Evolutionary conservation across 2,329 filamentous ascomycete genomes (phyloP), one percentile per base, ranked within the genome.

Genomic region (Aureobasidium melanogenum): DNA sequence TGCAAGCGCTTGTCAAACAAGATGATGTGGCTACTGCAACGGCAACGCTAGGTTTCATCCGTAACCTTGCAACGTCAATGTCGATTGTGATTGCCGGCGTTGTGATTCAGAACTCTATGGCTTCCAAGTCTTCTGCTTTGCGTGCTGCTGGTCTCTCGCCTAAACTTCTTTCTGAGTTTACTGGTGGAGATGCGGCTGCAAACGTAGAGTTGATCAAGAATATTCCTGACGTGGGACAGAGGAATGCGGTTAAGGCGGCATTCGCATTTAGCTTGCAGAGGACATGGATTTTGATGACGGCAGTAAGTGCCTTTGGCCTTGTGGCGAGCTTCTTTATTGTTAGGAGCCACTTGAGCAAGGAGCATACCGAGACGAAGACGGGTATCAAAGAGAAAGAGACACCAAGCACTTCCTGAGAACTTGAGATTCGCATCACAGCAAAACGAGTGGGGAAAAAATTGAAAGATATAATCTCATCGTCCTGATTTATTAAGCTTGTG

Each of bases 241-340:
- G 73, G n/a, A 64, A 65, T 15, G 78, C 68, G 6, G 74, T 80
- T 8, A 67, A 74, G 52, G 70, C 75, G 26, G 78, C 79, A 0
- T 82, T 79, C 67, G 75, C 79, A 5, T 75, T 71, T 71, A 81
- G 79, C 64, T 64, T 81, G 56, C 70, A 75, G 43, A 78, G 79
- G 62, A 76, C 81, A 68, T 81, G 76, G 66, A 78, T 80, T 28
- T 61, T 81, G 65, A 79, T 77, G 58, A 78, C 76, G 0, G 70
- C 69, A 54, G 67, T 80, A 19, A 71, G 76, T 93, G 72, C 97
- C 91, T 74, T 89, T 94, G 50, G 97, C 92, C 74, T 97, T 92
- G 54, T 96, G 90, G 0, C 87, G 82, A 0, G 89, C 83, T 79
- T 97, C 97, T 76, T 97, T 92, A 67, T 97, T 92, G 55, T 74